Evolutionary conservation across 768 basidiomycete species (phyloP).

Genomic region (Chiua virens): DNA sequence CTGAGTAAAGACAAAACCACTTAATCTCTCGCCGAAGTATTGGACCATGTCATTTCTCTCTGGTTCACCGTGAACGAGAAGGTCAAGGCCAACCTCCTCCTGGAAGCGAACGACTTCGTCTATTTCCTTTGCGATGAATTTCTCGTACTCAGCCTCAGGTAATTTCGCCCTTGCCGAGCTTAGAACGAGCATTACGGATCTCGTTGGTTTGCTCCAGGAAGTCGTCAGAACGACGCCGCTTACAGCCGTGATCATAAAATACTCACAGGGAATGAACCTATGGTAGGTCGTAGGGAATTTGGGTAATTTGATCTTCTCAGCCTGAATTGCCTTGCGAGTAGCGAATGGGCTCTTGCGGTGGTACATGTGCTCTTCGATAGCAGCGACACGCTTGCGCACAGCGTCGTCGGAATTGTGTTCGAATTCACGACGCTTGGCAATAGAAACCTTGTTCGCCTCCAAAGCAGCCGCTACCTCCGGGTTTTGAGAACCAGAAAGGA

Average conservation of each 20-base stretch:
- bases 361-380: conserved; percentile 83
- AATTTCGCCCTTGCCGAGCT: conserved; percentile 89
- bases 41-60: conserved; percentile 99
- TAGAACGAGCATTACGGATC: conserved; percentile 95
- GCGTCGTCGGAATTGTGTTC: conserved; percentile 91
- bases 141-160: conserved; percentile 85
- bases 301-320: conserved; percentile 85
- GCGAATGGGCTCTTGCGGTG: conserved; percentile 89
- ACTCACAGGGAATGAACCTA: conserved; percentile 93
- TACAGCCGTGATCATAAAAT: background rate
- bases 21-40: conserved; percentile 96
- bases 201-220: conserved; percentile 89
- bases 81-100: conserved; percentile 92
- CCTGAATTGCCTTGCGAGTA: conserved; percentile 83
- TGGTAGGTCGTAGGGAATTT: conserved; percentile 98
- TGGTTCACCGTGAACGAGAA: conserved; percentile 97
- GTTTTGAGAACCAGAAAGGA: conserved; percentile 84
- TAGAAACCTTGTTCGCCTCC: conserved; percentile 87
- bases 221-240: conserved; percentile 6
- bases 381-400: conserved; percentile 92
- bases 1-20: conserved; percentile 97
- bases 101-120: conserved; percentile 93
- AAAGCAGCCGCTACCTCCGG: conserved; percentile 65
- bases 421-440: conserved; percentile 91
- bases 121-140: conserved; percentile 98